phyloP scores from a whole-genome alignment of 768 basidiomycete genomes.

The Tylopilus plumbeoviolaceoides region DNA sequence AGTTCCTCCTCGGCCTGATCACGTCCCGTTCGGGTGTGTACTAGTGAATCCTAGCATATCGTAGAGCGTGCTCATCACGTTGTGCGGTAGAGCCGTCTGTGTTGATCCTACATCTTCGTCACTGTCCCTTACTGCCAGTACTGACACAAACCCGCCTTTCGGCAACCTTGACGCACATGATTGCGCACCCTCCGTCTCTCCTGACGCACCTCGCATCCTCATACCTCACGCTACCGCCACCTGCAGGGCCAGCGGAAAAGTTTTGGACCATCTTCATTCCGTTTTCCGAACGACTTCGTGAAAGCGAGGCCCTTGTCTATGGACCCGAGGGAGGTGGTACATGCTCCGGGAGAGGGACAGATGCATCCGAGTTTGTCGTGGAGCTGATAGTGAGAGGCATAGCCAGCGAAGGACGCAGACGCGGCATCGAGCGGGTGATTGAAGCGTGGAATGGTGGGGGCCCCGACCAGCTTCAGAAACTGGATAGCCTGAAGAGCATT shows the following conservation, averaged over 20 bases:
- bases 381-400: constrained; percentile 54
- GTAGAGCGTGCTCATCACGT: constrained; percentile 6
- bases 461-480: constrained; percentile 45
- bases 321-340: constrained; percentile 51
- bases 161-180: constrained; percentile 56
- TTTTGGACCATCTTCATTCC: constrained; percentile 82
- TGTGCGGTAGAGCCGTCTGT: constrained; percentile 45
- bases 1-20: constrained; percentile 42
- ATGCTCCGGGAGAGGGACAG: constrained; percentile 31
- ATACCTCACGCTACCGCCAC: constrained; percentile 71
- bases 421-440: constrained; percentile 54
- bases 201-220: constrained; percentile 63
- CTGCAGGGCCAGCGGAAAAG: constrained; percentile 54
- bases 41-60: background rate
- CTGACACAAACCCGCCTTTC: constrained; percentile 64
- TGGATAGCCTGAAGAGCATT: constrained; percentile 50
- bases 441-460: constrained; percentile 55
- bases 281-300: constrained; percentile 54
- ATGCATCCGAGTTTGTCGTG: constrained; percentile 49
- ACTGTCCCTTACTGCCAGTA: constrained; percentile 48
- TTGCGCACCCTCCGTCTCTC: constrained; percentile 67
- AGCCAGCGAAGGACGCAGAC: constrained; percentile 42
- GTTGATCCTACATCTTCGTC: constrained; percentile 55
- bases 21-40: constrained; percentile 47
- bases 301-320: constrained; percentile 59